A percentile compares a stretch with the other conserved stretches of the same genome.
phyloP scores from a whole-genome alignment of 176 grass and related monocot genomes.

The Avena sativa region DNA sequence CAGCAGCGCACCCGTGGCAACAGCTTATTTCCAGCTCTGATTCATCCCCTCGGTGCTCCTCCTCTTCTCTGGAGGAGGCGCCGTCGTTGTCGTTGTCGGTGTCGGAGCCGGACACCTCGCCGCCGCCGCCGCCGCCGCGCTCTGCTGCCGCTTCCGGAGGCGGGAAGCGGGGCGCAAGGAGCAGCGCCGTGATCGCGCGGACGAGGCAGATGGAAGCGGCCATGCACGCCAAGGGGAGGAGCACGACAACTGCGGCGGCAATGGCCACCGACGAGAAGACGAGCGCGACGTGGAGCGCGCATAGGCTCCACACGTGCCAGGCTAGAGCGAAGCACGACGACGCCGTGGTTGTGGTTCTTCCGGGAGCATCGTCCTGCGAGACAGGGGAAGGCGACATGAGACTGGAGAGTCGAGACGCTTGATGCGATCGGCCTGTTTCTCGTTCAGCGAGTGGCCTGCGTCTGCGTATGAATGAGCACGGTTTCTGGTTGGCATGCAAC shows the following conservation, averaged over 20 bases:
- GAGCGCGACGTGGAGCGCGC: constrained; percentile 2
- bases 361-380: no score
- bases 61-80: constrained; percentile 17
- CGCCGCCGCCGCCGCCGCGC: not conserved
- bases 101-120: not conserved
- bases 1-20: not conserved
- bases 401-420: not conserved
- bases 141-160: not conserved
- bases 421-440: not conserved
- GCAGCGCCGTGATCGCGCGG: constrained; percentile 1
- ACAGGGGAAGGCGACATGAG: not conserved
- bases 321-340: constrained; percentile 13
- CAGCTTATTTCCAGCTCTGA: not conserved
- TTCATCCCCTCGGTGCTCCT: not conserved
- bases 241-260: not conserved
- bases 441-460: not conserved
- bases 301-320: not conserved
- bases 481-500: not conserved
- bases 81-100: constrained; percentile 22
- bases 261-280: not conserved
- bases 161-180: not conserved
- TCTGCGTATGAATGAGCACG: no score
- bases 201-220: not conserved
- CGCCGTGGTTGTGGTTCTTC: not conserved
- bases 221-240: constrained; percentile 34